Evolutionary conservation across 1,139 yeast species (phyloP).

Genomic region (Hemisphaericaspora subhashii): DNA sequence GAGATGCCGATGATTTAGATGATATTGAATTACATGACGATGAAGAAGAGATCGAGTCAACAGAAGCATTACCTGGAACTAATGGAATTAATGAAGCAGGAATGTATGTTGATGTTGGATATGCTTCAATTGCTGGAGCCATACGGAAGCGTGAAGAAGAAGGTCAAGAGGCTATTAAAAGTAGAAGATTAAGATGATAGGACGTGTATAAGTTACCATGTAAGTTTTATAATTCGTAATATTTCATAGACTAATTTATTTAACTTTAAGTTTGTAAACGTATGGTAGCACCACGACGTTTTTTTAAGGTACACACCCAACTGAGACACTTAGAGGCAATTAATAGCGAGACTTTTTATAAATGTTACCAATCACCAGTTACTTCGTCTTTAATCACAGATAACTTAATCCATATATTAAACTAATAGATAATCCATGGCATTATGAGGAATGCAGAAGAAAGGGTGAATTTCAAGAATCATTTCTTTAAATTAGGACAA

Average conservation of each 20-base stretch:
- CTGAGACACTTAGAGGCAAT: no score
- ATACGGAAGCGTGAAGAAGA: conserved; percentile 30
- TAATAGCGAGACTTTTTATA: no score
- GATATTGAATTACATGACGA: conserved; percentile 27
- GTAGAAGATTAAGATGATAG: conserved; percentile 5
- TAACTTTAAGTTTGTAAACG: no score
- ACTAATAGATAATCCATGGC: not conserved
- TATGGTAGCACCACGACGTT: no score
- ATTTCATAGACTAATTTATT: no score
- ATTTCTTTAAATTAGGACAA: conserved; percentile 64
- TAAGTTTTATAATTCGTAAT: no score
- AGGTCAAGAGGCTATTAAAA: conserved; percentile 9
- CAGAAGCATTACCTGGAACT: no score
- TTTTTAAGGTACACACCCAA: no score
- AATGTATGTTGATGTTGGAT: conserved; percentile 47
- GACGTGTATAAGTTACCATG: not conserved
- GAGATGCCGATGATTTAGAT: conserved; percentile 45
- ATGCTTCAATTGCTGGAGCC: conserved; percentile 36
- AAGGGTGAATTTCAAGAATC: conserved; percentile 57
- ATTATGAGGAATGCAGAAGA: conserved; percentile 78
- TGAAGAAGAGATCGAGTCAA: conserved; percentile 15
- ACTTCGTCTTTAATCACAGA: no score
- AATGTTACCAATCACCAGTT: no score
- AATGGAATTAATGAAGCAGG: conserved; percentile 35
- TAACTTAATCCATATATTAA: not conserved